Evolutionary conservation across 2,329 filamentous ascomycete species (phyloP).

Genomic region (Massarina eburnea): DNA sequence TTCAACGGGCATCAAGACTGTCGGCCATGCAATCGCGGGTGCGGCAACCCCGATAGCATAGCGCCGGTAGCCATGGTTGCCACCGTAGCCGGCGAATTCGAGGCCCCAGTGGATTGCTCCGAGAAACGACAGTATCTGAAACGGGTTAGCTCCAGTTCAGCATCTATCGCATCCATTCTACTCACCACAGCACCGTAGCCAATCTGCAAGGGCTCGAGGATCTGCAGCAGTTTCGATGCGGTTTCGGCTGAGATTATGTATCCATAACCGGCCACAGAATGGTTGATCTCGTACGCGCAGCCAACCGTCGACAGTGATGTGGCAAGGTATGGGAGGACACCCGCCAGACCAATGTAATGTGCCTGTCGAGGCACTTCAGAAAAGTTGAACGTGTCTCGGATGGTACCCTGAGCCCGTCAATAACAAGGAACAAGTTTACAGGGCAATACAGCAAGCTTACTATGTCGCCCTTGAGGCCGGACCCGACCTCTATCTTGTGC

Average conservation of each 20-base stretch:
- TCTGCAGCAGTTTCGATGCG: slow-evolving; percentile 69
- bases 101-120: slow-evolving; percentile 94
- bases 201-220: slow-evolving; percentile 84
- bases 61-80: slow-evolving; percentile 71
- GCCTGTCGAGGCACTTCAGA: slow-evolving; percentile 50
- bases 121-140: slow-evolving; percentile 84
- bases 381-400: slow-evolving; percentile 53
- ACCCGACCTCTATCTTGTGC: slow-evolving; percentile 50
- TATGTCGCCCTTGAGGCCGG: slow-evolving; percentile 44
- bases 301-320: slow-evolving; percentile 83
- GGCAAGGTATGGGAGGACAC: slow-evolving; percentile 66
- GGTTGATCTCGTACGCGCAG: slow-evolving; percentile 80
- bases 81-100: slow-evolving; percentile 73
- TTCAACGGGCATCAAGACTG: slow-evolving; percentile 78
- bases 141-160: slow-evolving; percentile 4
- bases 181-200: slow-evolving; percentile 84
- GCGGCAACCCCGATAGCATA: slow-evolving; percentile 83
- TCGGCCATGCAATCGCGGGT: slow-evolving; percentile 85
- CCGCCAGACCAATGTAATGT: slow-evolving; percentile 54
- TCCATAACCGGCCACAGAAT: slow-evolving; percentile 62
- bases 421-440: no score
- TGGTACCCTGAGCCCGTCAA: slow-evolving; percentile 43
- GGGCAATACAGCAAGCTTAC: slow-evolving; percentile 18
- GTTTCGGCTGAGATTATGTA: slow-evolving; percentile 69
- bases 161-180: slow-evolving; percentile 13